Percentiles rank a stretch among this genome's conserved stretches.
These are phyloP conservation scores for Henckelia pumila DNA, from an alignment of 257 asterid genomes.

Conservation along the genomic window DNA sequence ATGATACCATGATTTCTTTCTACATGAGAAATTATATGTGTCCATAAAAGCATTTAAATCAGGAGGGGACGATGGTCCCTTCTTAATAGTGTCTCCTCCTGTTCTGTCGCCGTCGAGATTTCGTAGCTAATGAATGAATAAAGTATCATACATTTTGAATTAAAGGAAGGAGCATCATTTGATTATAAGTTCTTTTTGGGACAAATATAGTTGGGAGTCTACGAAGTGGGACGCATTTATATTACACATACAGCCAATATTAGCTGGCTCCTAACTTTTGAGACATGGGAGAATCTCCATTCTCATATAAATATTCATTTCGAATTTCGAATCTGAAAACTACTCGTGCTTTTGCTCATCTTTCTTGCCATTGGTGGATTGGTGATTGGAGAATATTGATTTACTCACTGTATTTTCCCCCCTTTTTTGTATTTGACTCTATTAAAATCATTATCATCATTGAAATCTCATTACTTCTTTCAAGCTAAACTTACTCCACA, in stretches of 20 bases:
- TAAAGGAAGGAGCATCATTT: background rate
- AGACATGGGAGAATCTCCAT: background rate
- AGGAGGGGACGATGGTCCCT: too few species aligned
- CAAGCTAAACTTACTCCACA: too few species aligned
- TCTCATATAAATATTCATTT: background rate
- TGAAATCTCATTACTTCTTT: too few species aligned
- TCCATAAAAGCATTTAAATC: too few species aligned
- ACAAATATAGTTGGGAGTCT: background rate
- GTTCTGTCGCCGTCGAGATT: background rate
- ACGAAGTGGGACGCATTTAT: background rate
- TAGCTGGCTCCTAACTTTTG: background rate
- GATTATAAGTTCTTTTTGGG: too few species aligned
- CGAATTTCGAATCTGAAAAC: conserved; percentile 22
- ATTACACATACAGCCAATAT: background rate
- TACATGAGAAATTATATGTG: too few species aligned
- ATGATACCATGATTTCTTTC: too few species aligned
- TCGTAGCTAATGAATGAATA: too few species aligned
- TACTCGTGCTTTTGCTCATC: background rate
- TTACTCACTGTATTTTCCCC: too few species aligned
- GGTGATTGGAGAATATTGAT: background rate
- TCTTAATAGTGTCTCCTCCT: background rate
- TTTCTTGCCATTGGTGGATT: background rate
- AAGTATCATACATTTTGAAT: background rate
- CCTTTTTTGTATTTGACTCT: too few species aligned
- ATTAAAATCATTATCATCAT: too few species aligned